Percentiles rank a stretch among this genome's conserved stretches.
Evolutionary conservation across 306 rosid genomes (phyloP).

Genomic region (Leucaena leucocephala): DNA sequence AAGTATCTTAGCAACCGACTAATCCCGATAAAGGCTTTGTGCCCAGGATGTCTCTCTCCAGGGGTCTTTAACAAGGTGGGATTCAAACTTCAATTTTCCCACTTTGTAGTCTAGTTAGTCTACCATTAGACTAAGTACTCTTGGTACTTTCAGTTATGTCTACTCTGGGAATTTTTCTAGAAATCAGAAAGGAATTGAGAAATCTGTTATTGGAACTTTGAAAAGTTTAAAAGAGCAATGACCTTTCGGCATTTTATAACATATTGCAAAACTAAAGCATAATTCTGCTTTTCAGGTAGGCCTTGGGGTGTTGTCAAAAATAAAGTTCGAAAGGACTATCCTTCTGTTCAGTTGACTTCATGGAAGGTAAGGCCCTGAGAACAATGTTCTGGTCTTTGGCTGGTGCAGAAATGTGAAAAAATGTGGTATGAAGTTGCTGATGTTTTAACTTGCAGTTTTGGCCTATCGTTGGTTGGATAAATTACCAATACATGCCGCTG

Average conservation of each 20-base stretch:
- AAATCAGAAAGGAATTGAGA: background rate
- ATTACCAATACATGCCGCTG: slow-evolving; percentile 88
- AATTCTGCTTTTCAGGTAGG: slow-evolving; percentile 62
- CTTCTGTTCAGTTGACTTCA: slow-evolving; percentile 78
- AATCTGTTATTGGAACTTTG: background rate
- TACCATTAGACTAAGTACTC: no score
- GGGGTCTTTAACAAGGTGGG: no score
- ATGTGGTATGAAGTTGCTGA: slow-evolving; percentile 17
- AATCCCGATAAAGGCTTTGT: no score
- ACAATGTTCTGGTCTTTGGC: slow-evolving; percentile 20
- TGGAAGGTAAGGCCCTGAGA: slow-evolving; percentile 73
- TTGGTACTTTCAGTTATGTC: background rate
- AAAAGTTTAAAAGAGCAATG: background rate
- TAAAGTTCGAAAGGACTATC: slow-evolving; percentile 74
- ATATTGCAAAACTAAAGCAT: slow-evolving; percentile 26
- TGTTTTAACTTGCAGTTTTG: slow-evolving; percentile 66
- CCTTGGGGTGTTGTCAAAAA: slow-evolving; percentile 63
- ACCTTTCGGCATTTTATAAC: background rate
- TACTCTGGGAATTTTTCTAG: background rate
- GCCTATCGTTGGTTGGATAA: slow-evolving; percentile 94
- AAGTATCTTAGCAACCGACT: no score
- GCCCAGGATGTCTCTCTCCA: no score
- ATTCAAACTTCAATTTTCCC: no score
- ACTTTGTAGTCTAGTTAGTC: no score
- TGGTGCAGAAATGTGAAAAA: slow-evolving; percentile 12